phyloP scores from a whole-genome alignment of 2,329 filamentous ascomycete genomes.

The Ascochyta fabae region DNA sequence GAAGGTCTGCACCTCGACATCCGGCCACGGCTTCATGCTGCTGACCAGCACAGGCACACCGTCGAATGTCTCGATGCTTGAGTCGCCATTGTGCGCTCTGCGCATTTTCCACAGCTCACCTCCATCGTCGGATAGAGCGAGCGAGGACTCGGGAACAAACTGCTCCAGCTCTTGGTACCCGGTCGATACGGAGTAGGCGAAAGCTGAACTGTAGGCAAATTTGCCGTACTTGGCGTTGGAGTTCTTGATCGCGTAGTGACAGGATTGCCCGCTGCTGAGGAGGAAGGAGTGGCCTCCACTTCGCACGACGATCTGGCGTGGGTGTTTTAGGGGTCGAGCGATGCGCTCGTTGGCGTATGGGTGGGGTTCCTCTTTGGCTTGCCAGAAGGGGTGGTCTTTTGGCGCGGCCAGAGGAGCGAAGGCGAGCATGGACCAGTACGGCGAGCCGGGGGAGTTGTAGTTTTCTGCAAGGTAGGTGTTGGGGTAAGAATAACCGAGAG shows the following conservation, averaged over 20 bases:
- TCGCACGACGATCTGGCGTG: slow-evolving; percentile 74
- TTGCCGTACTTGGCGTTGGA: slow-evolving; percentile 82
- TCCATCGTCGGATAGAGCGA: slow-evolving; percentile 77
- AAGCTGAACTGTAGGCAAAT: slow-evolving; percentile 78
- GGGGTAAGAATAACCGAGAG: slow-evolving; percentile 77
- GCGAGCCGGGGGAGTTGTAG: slow-evolving; percentile 76
- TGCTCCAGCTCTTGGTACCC: slow-evolving; percentile 78
- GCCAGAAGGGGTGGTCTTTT: slow-evolving; percentile 76
- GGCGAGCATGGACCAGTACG: slow-evolving; percentile 81
- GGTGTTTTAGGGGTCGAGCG: slow-evolving; percentile 68
- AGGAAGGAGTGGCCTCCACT: slow-evolving; percentile 78
- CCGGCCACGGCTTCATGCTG: slow-evolving; percentile 72
- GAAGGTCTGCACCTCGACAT: slow-evolving; percentile 70
- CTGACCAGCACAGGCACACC: slow-evolving; percentile 68
- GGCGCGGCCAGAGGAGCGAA: slow-evolving; percentile 77
- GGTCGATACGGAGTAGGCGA: slow-evolving; percentile 78
- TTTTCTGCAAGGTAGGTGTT: slow-evolving; percentile 85
- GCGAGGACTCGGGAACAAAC: slow-evolving; percentile 75
- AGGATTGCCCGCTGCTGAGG: slow-evolving; percentile 75
- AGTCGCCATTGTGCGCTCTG: slow-evolving; percentile 67
- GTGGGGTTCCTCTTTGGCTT: slow-evolving; percentile 67
- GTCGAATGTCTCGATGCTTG: slow-evolving; percentile 64
- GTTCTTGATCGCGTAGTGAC: slow-evolving; percentile 80
- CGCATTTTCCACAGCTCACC: slow-evolving; percentile 81
- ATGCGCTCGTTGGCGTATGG: slow-evolving; percentile 63